Percentiles rank a stretch among this genome's conserved stretches.
These are phyloP conservation scores for Rhizopogon rudus DNA, from an alignment of 768 basidiomycete genomes.

Conservation along the genomic window DNA sequence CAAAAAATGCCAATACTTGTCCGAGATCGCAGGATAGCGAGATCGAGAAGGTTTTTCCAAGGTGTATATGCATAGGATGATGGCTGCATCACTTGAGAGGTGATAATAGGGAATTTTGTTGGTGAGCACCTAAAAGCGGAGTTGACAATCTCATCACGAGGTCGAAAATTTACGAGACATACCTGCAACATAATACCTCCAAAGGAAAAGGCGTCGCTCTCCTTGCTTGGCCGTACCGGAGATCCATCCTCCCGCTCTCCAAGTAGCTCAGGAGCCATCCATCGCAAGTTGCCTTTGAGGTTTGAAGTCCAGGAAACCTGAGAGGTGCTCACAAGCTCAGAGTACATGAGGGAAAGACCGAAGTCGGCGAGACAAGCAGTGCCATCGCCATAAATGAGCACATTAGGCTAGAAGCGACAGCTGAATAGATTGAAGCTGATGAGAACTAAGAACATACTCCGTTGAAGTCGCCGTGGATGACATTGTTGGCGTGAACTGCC, in stretches of 20 bases:
- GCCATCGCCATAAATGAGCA: constrained; percentile 28
- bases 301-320: constrained; percentile 22
- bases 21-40: background rate
- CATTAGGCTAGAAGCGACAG: constrained; percentile 22
- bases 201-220: constrained; percentile 41
- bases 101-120: background rate
- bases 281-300: constrained; percentile 42
- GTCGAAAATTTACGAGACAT: background rate
- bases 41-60: background rate
- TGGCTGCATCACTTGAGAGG: background rate
- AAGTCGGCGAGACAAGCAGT: constrained; percentile 32
- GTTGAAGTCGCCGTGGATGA: constrained; percentile 43
- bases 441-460: constrained; percentile 24
- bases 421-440: background rate
- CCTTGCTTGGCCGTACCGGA: constrained; percentile 2
- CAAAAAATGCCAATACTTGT: background rate
- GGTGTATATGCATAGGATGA: background rate
- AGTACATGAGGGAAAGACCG: constrained; percentile 28
- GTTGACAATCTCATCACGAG: constrained; percentile 19
- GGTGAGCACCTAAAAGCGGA: background rate
- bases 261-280: constrained; percentile 43
- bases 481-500: constrained; percentile 9
- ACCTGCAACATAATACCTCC: constrained; percentile 29
- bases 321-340: constrained; percentile 13
- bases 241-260: constrained; percentile 22